A percentile compares a stretch with the other conserved stretches of the same genome.
phyloP scores from a whole-genome alignment of 2,329 filamentous ascomycete species.

The Chrysosporium queenslandicum region DNA sequence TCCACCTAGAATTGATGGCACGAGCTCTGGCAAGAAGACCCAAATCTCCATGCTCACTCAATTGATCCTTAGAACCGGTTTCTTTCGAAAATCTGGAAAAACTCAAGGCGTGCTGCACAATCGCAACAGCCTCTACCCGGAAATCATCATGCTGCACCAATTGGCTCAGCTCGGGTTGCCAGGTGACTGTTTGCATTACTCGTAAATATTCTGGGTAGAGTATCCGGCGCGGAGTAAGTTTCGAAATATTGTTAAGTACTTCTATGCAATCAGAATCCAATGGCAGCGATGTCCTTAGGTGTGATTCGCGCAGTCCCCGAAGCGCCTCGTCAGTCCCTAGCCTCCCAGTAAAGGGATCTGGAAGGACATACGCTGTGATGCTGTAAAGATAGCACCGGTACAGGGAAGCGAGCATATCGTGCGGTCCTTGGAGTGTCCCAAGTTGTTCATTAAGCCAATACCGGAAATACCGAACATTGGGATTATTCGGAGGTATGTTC shows the following conservation, averaged over 20 bases:
- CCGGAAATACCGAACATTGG: constrained; percentile 12
- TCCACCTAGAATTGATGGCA: constrained; percentile 10
- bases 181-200: constrained; percentile 21
- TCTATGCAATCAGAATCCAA: constrained; percentile 13
- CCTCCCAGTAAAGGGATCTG: constrained; percentile 24
- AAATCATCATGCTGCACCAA: constrained; percentile 20
- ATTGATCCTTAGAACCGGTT: neutral
- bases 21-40: constrained; percentile 18
- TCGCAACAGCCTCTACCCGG: constrained; percentile 13
- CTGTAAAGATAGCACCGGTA: constrained; percentile 28
- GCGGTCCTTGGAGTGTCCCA: constrained; percentile 17
- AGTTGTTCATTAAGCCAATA: constrained; percentile 22
- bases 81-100: constrained; percentile 14
- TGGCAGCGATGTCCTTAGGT: constrained; percentile 14
- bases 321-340: constrained; percentile 28
- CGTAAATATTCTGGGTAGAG: constrained; percentile 23
- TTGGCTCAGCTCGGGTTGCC: constrained; percentile 18
- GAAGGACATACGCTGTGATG: constrained; percentile 23
- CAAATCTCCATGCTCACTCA: constrained; percentile 9
- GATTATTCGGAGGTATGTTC: neutral
- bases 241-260: constrained; percentile 19
- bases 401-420: constrained; percentile 18
- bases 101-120: constrained; percentile 13
- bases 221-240: constrained; percentile 21
- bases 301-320: constrained; percentile 17